phyloP scores from a whole-genome alignment of 495 filamentous ascomycete genomes.

The Gamarada debralockiae region DNA sequence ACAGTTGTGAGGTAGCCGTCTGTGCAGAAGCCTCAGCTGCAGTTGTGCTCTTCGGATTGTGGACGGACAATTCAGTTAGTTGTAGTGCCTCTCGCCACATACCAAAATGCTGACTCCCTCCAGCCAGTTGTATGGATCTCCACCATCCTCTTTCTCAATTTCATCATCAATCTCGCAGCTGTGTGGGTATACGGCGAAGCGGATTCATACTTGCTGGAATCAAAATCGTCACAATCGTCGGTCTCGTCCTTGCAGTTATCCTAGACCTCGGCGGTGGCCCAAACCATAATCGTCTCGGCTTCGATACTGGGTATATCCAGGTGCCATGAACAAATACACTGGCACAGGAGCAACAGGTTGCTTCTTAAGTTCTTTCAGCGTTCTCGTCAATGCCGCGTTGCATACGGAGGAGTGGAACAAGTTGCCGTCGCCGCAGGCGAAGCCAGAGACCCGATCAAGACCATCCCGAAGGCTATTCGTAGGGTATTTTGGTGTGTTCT shows the following conservation, averaged over 20 bases:
- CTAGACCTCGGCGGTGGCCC: slow-evolving; percentile 29
- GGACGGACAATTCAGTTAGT: no score
- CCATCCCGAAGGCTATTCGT: slow-evolving; percentile 61
- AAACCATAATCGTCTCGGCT: slow-evolving; percentile 43
- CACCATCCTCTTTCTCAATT: neutral
- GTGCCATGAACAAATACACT: slow-evolving; percentile 60
- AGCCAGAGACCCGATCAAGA: slow-evolving; percentile 61
- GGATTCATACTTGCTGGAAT: slow-evolving; percentile 67
- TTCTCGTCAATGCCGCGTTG: slow-evolving; percentile 70
- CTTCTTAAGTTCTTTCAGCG: slow-evolving; percentile 33
- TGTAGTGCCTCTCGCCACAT: no score
- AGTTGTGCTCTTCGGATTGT: neutral
- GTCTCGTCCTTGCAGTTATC: slow-evolving; percentile 28
- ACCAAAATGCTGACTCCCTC: neutral
- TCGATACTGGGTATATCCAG: slow-evolving; percentile 65
- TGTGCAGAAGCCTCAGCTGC: neutral
- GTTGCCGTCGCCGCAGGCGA: slow-evolving; percentile 72
- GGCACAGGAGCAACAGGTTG: slow-evolving; percentile 45
- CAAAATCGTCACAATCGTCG: slow-evolving; percentile 69
- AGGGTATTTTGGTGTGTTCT: slow-evolving; percentile 65
- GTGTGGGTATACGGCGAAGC: slow-evolving; percentile 64
- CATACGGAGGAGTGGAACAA: slow-evolving; percentile 77
- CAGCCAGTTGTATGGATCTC: neutral
- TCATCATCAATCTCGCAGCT: slow-evolving; percentile 35
- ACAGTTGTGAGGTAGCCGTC: no score